Evolutionary conservation across 2,329 filamentous ascomycete genomes (phyloP), one percentile per base, ranked within the genome.

Genomic region (Aspergillus awamori): DNA sequence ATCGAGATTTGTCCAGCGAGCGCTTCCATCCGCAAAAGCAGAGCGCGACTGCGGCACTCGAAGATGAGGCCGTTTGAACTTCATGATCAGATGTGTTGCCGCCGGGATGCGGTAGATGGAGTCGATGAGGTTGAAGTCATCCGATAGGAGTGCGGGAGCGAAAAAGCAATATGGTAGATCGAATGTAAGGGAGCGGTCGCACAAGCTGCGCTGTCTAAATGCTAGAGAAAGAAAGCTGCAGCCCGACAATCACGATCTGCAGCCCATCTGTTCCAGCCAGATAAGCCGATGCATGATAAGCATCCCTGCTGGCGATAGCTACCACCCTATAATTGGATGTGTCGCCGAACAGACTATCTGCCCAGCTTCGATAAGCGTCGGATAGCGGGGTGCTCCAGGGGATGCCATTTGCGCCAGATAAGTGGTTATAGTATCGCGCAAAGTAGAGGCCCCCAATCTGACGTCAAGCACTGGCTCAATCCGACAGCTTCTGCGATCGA

Each of bases 1-100:
- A 68, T 84, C 82, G 65, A 75, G 77, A 59, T 82, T 83, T 10
- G 79, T 83, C 76, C 77, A 77, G 69, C 78, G 70, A 63, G 76
- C 67, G 71, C 78, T 75, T 61, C 79, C 71, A 64, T 74, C 73
- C 5, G 80, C 78, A 67, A 83, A 83, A 2, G 77, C 75, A 5
- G 80, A 82, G 53, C 75, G 72, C 1, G 77, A 70, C 67, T 82
- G 81, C 24, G 79, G 72, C 41, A 83, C 80, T 55, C 74, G 74
- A 49, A 82, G 70, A 58, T 73, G 74, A 43, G 80, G 80, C 54
- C 70, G 69, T 57, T 73, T 67, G 57, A 81, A 72, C 41, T 61
- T 69, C 69, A 72, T 69, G 11, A 45, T 58, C 36, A 28, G 8
- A 4, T 7, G 36, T 24, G 10, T 26, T 8, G 33, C 22, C 53